Conservation (phyloP, 257 asterid species). For the Orobanche coerulescens region DNA sequence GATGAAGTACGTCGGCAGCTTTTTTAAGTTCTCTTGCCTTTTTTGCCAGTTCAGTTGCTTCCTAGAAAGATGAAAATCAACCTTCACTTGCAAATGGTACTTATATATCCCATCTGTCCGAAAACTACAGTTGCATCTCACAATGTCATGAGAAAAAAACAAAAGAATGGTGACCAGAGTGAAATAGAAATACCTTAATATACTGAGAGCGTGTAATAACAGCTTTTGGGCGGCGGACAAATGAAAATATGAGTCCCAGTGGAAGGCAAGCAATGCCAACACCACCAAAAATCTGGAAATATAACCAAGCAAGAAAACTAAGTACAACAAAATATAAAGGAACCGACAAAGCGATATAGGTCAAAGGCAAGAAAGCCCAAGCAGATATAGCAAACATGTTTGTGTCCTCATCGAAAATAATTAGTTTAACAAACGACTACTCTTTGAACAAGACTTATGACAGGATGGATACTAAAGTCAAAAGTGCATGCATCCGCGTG, state of each 20-base stretch:
- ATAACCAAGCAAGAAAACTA: conserved; percentile 16
- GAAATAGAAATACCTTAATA: conserved; percentile 60
- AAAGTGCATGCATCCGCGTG: conserved; percentile 1
- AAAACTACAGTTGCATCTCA: conserved; percentile 13
- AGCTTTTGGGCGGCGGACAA: conserved; percentile 97
- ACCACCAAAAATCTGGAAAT: conserved; percentile 88
- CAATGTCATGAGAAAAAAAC: background rate
- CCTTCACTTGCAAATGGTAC: conserved; percentile 20
- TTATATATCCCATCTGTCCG: conserved; percentile 5
- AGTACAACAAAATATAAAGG: conserved; percentile 19
- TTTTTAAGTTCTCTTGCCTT: conserved; percentile 87
- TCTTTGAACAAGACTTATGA: conserved; percentile 8
- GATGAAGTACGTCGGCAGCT: conserved; percentile 94
- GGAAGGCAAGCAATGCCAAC: conserved; percentile 98
- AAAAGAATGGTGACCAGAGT: background rate
- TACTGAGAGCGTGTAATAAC: conserved; percentile 98
- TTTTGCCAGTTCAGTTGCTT: conserved; percentile 93
- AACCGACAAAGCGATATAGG: background rate
- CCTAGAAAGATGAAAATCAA: conserved; percentile 41
- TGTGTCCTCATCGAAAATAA: conserved; percentile 14
- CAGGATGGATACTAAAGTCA: background rate
- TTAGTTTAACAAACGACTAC: conserved; percentile 9
- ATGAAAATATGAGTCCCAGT: conserved; percentile 84
- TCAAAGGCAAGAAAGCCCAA: conserved; percentile 15
- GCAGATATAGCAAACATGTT: conserved; percentile 1